Evolutionary conservation across 495 filamentous ascomycete genomes (phyloP).

Genomic region (Annulohypoxylon moriforme): DNA sequence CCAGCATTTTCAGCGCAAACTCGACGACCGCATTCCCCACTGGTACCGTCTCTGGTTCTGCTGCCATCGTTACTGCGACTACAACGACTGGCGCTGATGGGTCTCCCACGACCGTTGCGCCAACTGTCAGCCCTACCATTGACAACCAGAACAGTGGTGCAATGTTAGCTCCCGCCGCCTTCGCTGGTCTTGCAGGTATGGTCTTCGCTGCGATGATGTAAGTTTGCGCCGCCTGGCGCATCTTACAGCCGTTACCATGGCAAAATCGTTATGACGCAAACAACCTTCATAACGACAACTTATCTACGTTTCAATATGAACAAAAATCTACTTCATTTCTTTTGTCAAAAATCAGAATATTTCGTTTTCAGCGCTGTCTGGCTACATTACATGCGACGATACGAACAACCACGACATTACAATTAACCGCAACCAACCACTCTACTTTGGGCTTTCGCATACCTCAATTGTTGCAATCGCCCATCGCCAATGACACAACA

Average conservation of each 20-base stretch:
- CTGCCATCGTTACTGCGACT: constrained; percentile 37
- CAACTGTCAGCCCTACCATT: constrained; percentile 45
- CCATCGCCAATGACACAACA: constrained; percentile 24
- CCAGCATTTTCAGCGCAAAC: constrained; percentile 41
- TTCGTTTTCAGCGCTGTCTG: constrained; percentile 43
- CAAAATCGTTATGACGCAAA: constrained; percentile 4
- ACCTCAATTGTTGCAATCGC: constrained; percentile 13
- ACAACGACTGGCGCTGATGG: constrained; percentile 41
- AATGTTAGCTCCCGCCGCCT: constrained; percentile 53
- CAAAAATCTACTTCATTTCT: constrained; percentile 57
- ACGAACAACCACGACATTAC: constrained; percentile 39
- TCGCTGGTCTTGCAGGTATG: constrained; percentile 58
- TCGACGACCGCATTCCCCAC: constrained; percentile 40
- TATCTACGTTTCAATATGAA: constrained; percentile 52
- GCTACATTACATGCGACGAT: constrained; percentile 44
- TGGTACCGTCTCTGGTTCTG: constrained; percentile 36
- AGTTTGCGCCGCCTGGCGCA: constrained; percentile 25
- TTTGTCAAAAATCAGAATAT: constrained; percentile 53
- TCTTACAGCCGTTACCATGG: constrained; percentile 22
- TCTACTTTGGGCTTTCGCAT: constrained; percentile 21
- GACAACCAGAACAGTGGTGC: constrained; percentile 49
- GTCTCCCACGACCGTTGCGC: constrained; percentile 43
- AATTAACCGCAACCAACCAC: constrained; percentile 31
- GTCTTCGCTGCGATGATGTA: constrained; percentile 61
- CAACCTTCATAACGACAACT: constrained; percentile 34